phyloP scores from a whole-genome alignment of 345 rosid genomes.

The Dipteronia dyeriana region DNA sequence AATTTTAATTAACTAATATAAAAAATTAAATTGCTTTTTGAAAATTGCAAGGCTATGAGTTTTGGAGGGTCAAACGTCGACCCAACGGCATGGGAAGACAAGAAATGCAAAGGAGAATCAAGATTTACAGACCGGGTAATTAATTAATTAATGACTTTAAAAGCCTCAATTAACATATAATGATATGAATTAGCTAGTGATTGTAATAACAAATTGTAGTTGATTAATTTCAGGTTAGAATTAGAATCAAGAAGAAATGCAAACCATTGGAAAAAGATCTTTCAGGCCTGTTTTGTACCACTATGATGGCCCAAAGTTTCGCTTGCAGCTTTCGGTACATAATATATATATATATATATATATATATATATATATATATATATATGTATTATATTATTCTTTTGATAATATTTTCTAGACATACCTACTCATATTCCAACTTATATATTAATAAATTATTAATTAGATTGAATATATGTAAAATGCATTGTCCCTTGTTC shows the following conservation, averaged over 20 bases:
- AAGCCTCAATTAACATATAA: no score
- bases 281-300: slow-evolving; percentile 21
- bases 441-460: no score
- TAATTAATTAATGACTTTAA: neutral
- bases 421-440: no score
- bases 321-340: slow-evolving; percentile 22
- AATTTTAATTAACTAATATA: neutral
- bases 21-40: neutral
- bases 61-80: slow-evolving; percentile 26
- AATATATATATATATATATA: no score
- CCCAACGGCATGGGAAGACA: slow-evolving; percentile 28
- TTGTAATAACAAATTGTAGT: neutral
- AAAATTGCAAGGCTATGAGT: slow-evolving; percentile 18
- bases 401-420: neutral
- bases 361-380: no score
- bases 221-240: slow-evolving; percentile 15
- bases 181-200: no score
- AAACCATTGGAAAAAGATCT: slow-evolving; percentile 20
- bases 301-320: slow-evolving; percentile 19
- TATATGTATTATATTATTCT: no score
- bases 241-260: slow-evolving; percentile 19
- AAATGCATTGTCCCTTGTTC: neutral
- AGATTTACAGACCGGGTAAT: slow-evolving; percentile 22
- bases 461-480: no score
- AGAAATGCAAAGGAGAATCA: slow-evolving; percentile 23